Conservation (phyloP, 2,329 filamentous ascomycete species). For the Drechslerella dactyloides region DNA sequence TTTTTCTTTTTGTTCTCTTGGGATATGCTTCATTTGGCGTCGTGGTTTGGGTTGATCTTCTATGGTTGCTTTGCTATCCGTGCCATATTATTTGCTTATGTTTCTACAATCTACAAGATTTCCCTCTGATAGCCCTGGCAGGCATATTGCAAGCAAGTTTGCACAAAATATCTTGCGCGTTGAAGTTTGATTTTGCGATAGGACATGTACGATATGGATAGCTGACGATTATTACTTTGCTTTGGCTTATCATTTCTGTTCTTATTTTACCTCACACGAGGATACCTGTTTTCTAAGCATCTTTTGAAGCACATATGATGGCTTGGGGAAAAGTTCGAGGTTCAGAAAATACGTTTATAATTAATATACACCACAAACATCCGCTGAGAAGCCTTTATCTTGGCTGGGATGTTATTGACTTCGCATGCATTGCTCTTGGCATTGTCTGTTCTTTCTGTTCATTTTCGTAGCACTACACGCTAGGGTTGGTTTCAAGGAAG, state of each 20-base stretch:
- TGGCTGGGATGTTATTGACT: no score
- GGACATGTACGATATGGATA: not conserved
- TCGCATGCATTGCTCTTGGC: no score
- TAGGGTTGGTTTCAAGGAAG: not conserved
- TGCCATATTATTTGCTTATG: not conserved
- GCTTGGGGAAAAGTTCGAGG: not conserved
- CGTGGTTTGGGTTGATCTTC: not conserved
- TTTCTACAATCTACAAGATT: not conserved
- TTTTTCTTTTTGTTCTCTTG: no score
- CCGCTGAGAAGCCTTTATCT: no score
- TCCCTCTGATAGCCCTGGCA: not conserved
- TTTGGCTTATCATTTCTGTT: constrained; percentile 9
- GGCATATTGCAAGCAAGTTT: not conserved
- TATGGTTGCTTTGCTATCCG: constrained; percentile 8
- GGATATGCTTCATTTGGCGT: no score
- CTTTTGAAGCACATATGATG: not conserved
- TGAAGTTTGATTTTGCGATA: no score
- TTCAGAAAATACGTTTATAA: not conserved
- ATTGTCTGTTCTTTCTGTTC: not conserved
- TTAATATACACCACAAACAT: not conserved
- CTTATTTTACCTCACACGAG: constrained; percentile 9
- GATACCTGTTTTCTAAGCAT: constrained; percentile 10
- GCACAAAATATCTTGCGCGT: not conserved
- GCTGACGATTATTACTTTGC: constrained; percentile 3
- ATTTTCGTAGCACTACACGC: not conserved